These are phyloP conservation scores for Pythium aquatile DNA, from an alignment of 352 stramenopile species.

Conservation along the genomic window DNA sequence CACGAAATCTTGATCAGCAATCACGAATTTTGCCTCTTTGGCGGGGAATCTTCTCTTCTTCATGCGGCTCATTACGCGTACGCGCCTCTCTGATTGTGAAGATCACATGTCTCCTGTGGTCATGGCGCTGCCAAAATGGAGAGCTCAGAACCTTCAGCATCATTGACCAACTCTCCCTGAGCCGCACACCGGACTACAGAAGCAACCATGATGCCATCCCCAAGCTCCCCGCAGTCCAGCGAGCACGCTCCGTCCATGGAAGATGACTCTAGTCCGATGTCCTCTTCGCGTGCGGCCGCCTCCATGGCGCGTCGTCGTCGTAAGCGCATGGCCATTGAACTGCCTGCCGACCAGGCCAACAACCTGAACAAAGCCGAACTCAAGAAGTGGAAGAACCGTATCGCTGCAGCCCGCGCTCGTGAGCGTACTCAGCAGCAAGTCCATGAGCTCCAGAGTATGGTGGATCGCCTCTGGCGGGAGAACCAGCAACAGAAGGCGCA, in stretches of 20 bases:
- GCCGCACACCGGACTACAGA: not conserved
- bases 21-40: not conserved
- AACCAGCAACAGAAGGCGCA: constrained; percentile 54
- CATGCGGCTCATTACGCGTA: not conserved
- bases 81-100: not conserved
- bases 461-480: constrained; percentile 52
- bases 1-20: not conserved
- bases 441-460: constrained; percentile 45
- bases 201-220: not conserved
- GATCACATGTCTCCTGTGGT: no score
- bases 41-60: no score
- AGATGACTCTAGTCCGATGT: constrained; percentile 10
- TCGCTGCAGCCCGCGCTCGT: constrained; percentile 55
- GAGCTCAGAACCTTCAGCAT: not conserved
- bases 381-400: constrained; percentile 69
- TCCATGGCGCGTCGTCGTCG: constrained; percentile 18
- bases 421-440: constrained; percentile 53
- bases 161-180: constrained; percentile 1
- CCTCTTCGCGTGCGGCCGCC: not conserved
- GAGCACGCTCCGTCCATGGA: constrained; percentile 12
- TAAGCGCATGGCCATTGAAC: constrained; percentile 46
- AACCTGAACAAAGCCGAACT: constrained; percentile 49
- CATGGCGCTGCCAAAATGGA: no score
- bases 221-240: constrained; percentile 12
- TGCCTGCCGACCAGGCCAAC: constrained; percentile 38